Base-by-base conservation (phyloP, 2,329 filamentous ascomycete genomes). In the Colletotrichum sojae region DNA sequence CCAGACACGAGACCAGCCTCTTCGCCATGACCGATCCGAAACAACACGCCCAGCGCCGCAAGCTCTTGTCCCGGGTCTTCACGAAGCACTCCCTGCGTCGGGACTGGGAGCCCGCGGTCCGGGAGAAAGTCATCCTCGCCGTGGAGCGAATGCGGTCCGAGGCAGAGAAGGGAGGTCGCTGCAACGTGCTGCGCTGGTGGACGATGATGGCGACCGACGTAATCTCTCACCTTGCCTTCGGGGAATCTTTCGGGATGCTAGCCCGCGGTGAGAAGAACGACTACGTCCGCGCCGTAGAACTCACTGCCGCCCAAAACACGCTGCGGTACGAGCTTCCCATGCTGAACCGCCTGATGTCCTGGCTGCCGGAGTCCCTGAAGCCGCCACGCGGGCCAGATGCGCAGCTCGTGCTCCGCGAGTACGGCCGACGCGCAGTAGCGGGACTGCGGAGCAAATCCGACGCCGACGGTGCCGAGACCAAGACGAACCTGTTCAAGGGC, bases 181-280 rank as follows among this genome's bases (percentile, higher is more conserved):
- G 77, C 0, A 86, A 90, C 70, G 75, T 89, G 0, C 79, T 82
- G 69, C 87, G 87, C 67, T 89, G 86, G 86, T 86, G 81, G 76
- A 75, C 83, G 5, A 88, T 86, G 67, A 83, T 88, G 79, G 76
- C 86, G 0, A 87, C 86, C 0, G 88, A 90, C 72, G 76, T 87
- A 0, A 86, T 89, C 51, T 85, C 83, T 0, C 81, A 88, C 54
- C 74, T 90, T 13, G 83, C 78, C 2, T 89, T 90, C 74, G 87
- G 87, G 0, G 82, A 88, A 27, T 85, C 85, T 1, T 89, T 89
- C 69, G 75, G 76, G 0, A 85, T 85, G 79, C 74, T 90, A 5
- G 85, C 89, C 62, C 2, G 64, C 0, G 66, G 61, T 5, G 55
- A 69, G 59, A 63, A 58, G 45, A 63, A 67, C 9, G 64, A 67